These are phyloP conservation scores for Neurospora crassa DNA, from an alignment of 2,329 filamentous ascomycete species.

Conservation along the genomic window DNA sequence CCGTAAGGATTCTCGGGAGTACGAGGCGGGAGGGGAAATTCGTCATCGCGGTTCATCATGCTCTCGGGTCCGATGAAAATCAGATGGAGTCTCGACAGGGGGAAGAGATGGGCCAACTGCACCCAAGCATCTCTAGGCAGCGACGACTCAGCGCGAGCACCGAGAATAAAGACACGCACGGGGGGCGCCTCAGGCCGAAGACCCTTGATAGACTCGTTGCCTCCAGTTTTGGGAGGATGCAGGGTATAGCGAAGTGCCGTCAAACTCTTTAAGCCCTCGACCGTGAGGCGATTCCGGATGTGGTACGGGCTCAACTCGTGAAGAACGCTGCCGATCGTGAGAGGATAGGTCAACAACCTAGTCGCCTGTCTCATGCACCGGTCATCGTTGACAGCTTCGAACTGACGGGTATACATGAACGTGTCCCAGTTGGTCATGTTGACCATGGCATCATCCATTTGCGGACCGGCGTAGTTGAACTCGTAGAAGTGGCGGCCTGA, in stretches of 20 bases:
- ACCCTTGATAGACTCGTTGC: constrained; percentile 64
- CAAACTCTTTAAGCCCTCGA: constrained; percentile 87
- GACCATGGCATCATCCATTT: constrained; percentile 84
- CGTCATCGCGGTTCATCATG: constrained; percentile 87
- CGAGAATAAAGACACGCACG: constrained; percentile 84
- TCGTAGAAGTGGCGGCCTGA: constrained; percentile 90
- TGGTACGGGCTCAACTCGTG: constrained; percentile 93
- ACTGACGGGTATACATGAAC: constrained; percentile 85
- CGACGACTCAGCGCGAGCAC: constrained; percentile 94
- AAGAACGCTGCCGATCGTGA: constrained; percentile 82
- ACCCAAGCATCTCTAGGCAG: constrained; percentile 90
- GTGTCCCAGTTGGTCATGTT: constrained; percentile 99
- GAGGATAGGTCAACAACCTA: constrained; percentile 82
- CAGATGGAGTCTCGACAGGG: constrained; percentile 79
- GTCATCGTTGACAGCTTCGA: constrained; percentile 83
- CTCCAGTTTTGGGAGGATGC: constrained; percentile 75
- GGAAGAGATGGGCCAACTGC: constrained; percentile 90
- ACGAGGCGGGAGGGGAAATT: constrained; percentile 82
- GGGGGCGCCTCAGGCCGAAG: constrained; percentile 78
- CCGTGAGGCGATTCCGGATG: constrained; percentile 69
- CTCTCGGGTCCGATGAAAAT: constrained; percentile 94
- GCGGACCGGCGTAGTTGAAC: constrained; percentile 80
- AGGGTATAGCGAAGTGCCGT: constrained; percentile 84
- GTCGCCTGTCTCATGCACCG: constrained; percentile 89
- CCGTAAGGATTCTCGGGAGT: constrained; percentile 85